Conservation (phyloP, 1,284 basidiomycete species). For the Peniophora sp. region DNA sequence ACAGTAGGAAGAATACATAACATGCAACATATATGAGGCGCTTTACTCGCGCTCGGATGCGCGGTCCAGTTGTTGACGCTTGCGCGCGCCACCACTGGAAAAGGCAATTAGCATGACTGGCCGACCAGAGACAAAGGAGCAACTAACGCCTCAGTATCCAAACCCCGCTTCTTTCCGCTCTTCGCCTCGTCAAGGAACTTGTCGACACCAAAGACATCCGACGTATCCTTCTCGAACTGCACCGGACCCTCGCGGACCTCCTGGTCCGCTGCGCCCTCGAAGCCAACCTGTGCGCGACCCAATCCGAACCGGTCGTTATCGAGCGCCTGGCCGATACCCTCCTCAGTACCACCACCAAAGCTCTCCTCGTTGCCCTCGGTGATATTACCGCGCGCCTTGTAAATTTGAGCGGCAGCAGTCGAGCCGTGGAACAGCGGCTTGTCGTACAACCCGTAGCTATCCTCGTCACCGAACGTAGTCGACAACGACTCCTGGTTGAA, state of each 20-base stretch:
- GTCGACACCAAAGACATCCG: conserved; percentile 97
- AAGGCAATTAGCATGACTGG: conserved; percentile 10
- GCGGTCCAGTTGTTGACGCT: conserved; percentile 66
- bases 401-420: conserved; percentile 94
- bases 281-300: conserved; percentile 80
- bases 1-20: not conserved
- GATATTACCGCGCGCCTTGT: conserved; percentile 86
- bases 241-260: conserved; percentile 90
- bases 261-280: conserved; percentile 82
- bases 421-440: conserved; percentile 94
- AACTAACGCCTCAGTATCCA: conserved; percentile 69
- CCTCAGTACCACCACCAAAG: conserved; percentile 91
- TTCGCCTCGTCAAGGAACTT: conserved; percentile 97
- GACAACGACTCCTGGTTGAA: conserved; percentile 94
- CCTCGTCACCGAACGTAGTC: conserved; percentile 83
- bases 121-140: conserved; percentile 1
- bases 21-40: too few species aligned
- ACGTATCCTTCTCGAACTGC: conserved; percentile 96
- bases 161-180: conserved; percentile 85
- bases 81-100: conserved; percentile 52
- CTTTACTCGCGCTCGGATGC: conserved; percentile 46
- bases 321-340: conserved; percentile 85
- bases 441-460: conserved; percentile 92
- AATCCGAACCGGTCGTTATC: conserved; percentile 93
- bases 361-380: conserved; percentile 80